These are phyloP conservation scores for Geotrichum ghanense DNA, from an alignment of 805 yeast genomes.

Conservation along the genomic window DNA sequence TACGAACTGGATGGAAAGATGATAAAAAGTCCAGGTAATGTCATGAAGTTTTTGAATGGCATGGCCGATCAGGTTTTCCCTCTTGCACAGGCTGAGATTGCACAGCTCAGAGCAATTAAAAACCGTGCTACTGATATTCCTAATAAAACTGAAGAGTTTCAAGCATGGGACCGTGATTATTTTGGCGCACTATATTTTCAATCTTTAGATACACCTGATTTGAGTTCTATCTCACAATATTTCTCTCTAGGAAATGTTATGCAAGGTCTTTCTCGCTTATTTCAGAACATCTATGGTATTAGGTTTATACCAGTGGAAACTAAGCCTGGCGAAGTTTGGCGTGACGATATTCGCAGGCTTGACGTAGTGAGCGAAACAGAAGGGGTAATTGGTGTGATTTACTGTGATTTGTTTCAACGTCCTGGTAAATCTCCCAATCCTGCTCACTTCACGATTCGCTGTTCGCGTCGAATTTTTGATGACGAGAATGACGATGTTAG, in stretches of 20 bases:
- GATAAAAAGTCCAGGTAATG: conserved; percentile 76
- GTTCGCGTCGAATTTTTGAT: conserved; percentile 59
- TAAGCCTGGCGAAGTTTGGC: conserved; percentile 76
- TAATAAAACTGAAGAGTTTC: conserved; percentile 26
- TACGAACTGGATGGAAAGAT: conserved; percentile 83
- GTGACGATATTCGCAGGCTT: conserved; percentile 69
- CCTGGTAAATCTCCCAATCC: conserved; percentile 70
- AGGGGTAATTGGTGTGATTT: conserved; percentile 66
- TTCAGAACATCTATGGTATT: conserved; percentile 65
- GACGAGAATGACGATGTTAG: conserved; percentile 12
- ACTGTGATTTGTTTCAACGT: conserved; percentile 78
- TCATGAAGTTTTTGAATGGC: conserved; percentile 51
- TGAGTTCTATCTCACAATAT: conserved; percentile 45
- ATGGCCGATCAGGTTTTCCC: conserved; percentile 41
- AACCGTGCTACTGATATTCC: conserved; percentile 30
- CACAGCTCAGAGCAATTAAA: conserved; percentile 20
- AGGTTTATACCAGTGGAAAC: conserved; percentile 56
- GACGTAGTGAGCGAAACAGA: conserved; percentile 57
- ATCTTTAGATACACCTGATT: conserved; percentile 18
- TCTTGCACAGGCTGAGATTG: conserved; percentile 49
- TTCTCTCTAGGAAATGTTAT: conserved; percentile 81
- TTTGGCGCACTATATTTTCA: conserved; percentile 27
- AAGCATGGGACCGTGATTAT: conserved; percentile 92
- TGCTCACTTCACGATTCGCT: conserved; percentile 91
- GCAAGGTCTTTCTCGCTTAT: conserved; percentile 66